phyloP scores from a whole-genome alignment of 345 rosid species.

The Eucalyptus coolabah region DNA sequence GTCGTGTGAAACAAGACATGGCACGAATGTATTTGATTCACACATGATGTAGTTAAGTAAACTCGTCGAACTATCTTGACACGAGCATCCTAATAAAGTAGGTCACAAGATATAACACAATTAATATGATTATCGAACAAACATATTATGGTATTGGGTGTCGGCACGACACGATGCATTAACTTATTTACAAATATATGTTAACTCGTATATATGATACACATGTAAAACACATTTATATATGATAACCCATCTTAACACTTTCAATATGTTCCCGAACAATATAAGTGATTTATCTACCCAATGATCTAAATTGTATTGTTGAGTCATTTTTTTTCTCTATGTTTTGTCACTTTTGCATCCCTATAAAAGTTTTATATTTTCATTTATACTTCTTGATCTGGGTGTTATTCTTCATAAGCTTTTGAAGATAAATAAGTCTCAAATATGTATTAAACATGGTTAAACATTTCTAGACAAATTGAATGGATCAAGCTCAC shows the following conservation, averaged over 20 bases:
- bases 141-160: background rate
- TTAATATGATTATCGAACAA: accelerated
- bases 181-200: too few species aligned
- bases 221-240: too few species aligned
- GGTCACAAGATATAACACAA: background rate
- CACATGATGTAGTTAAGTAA: accelerated
- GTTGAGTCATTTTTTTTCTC: too few species aligned
- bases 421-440: background rate
- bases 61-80: too few species aligned
- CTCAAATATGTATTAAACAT: too few species aligned
- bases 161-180: accelerated
- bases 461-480: background rate
- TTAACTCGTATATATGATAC: too few species aligned
- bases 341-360: background rate
- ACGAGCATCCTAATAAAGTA: background rate
- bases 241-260: too few species aligned
- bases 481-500: background rate
- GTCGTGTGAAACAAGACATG: too few species aligned
- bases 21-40: background rate
- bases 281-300: too few species aligned
- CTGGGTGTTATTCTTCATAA: background rate
- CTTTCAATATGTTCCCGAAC: too few species aligned
- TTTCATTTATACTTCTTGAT: background rate
- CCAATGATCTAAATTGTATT: background rate
- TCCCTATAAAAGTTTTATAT: background rate